Evolutionary conservation across 345 rosid species (phyloP).

Genomic region (Eutrema heterophyllum): DNA sequence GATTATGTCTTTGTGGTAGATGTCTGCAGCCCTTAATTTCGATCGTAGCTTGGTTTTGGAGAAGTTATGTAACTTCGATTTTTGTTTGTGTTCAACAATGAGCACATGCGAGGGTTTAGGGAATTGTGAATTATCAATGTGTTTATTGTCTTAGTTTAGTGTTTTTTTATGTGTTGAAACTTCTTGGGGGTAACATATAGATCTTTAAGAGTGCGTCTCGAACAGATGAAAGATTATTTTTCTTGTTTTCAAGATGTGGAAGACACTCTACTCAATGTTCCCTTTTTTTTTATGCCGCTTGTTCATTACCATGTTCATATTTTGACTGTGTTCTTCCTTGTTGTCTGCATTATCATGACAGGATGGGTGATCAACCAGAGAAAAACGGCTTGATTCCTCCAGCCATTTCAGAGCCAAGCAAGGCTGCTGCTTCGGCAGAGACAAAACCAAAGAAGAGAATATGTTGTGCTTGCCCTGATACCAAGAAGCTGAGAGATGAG

Average conservation of each 20-base stretch:
- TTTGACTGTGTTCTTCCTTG: not conserved
- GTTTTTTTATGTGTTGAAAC: not conserved
- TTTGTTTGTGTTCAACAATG: not conserved
- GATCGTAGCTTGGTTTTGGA: not conserved
- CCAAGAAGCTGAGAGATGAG: conserved; percentile 88
- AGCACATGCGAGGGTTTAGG: not conserved
- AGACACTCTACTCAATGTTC: not conserved
- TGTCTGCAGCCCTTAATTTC: not conserved
- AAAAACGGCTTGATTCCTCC: conserved; percentile 40
- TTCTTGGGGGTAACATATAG: not conserved
- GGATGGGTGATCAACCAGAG: conserved; percentile 53
- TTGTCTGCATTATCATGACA: not conserved
- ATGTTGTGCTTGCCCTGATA: conserved; percentile 92
- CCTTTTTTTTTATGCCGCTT: not conserved
- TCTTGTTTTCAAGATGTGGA: not conserved
- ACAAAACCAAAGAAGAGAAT: conserved; percentile 86
- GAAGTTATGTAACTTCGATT: not conserved
- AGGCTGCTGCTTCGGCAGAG: conserved; percentile 38
- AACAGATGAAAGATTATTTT: not conserved
- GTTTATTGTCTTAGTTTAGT: not conserved
- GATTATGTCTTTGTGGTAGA: not conserved
- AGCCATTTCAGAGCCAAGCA: conserved; percentile 34
- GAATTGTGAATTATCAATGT: not conserved
- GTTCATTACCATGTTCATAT: not conserved
- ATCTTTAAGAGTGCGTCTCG: not conserved